phyloP scores from a whole-genome alignment of 2,329 filamentous ascomycete genomes.

The Arachnomyces sp. region DNA sequence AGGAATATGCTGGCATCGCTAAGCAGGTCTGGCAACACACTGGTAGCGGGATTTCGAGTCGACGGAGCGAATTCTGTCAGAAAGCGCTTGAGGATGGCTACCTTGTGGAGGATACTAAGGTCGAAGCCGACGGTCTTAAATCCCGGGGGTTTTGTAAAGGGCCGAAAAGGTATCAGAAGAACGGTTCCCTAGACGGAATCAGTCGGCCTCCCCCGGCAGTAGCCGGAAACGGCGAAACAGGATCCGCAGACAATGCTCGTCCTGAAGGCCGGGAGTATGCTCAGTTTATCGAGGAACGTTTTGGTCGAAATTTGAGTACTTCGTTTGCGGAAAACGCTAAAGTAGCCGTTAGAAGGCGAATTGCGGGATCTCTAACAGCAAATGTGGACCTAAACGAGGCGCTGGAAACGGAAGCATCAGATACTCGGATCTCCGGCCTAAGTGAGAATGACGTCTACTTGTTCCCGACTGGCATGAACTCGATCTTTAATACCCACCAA shows the following conservation, averaged over 20 bases:
- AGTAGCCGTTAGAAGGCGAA: slow-evolving; percentile 74
- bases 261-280: slow-evolving; percentile 56
- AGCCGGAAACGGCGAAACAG: slow-evolving; percentile 10
- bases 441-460: slow-evolving; percentile 83
- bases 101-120: slow-evolving; percentile 43
- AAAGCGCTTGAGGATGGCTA: slow-evolving; percentile 62
- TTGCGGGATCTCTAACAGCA: slow-evolving; percentile 72
- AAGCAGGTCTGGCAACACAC: slow-evolving; percentile 98
- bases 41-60: slow-evolving; percentile 84
- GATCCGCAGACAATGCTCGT: slow-evolving; percentile 14
- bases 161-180: slow-evolving; percentile 69
- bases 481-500: slow-evolving; percentile 83
- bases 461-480: slow-evolving; percentile 85
- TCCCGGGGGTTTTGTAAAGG: slow-evolving; percentile 51
- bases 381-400: slow-evolving; percentile 59
- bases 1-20: slow-evolving; percentile 59
- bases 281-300: slow-evolving; percentile 85
- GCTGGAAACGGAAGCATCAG: slow-evolving; percentile 34
- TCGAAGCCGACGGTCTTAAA: slow-evolving; percentile 17
- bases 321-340: slow-evolving; percentile 74
- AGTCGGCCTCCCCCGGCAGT: slow-evolving; percentile 22
- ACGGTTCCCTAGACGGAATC: slow-evolving; percentile 43
- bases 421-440: slow-evolving; percentile 46
- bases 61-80: slow-evolving; percentile 83
- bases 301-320: slow-evolving; percentile 80